Evolutionary conservation across 2,329 filamentous ascomycete species (phyloP), one percentile per base, ranked within the genome.

Genomic region (Penicillium sp.): DNA sequence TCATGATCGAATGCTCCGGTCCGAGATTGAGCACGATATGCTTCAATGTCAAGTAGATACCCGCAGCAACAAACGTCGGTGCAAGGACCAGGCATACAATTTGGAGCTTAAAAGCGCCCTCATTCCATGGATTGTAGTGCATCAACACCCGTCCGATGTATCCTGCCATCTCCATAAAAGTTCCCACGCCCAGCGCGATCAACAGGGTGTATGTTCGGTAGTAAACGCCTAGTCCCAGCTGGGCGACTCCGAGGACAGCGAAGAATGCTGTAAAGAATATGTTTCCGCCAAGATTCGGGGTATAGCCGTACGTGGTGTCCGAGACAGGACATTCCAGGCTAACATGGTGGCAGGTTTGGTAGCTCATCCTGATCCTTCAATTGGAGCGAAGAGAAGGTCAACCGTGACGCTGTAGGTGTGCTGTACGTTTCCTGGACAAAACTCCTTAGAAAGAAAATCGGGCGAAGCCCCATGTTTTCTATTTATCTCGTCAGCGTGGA

Each of bases 1-100:
- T 76, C 53, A 83, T 72, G 26, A 76, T 74, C 23, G 80, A 82
- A 59, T 80, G 72, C 50, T 80, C 69, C 2, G 75, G 69, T 6
- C 85, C 85, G 53, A 85, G 83, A 49, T 78, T 77, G n/a, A 83
- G 68, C 54, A 86, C 80, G 60, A 86, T 78, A 51, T 85, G 81
- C 37, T 84, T 83, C 13, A 87, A 76, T 4, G 78, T 81, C 29
- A 87, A 68, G 72, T 85, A 85, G 64, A 86, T 81, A 55, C 77
- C 79, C 3, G 80, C 85, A 7, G 80, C 80, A 54, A 81, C 69
- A 68, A 83, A 86, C 21, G 81, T 84, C 7, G 83, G 84, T 0
- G 78, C 81, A 31, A 87, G 80, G 44, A 84, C 83, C 23, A 86
- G 70, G 57, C 78, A 80, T 62, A 82, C 80, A 51, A 86, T 82